phyloP scores from a whole-genome alignment of 2,329 filamentous ascomycete species.

The Clonostachys rhizophaga region DNA sequence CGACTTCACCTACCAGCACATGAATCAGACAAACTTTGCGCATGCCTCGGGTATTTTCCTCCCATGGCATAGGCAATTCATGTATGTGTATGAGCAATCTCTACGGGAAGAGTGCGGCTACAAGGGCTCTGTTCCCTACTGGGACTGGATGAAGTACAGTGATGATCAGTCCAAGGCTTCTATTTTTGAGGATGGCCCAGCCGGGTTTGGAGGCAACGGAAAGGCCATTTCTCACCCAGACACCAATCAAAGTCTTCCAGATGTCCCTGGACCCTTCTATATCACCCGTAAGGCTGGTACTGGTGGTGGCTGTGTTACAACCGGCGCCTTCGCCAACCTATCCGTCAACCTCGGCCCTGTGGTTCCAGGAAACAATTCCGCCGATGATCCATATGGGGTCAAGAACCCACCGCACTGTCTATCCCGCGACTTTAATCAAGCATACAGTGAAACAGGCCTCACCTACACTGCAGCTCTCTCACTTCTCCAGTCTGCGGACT shows the following conservation, averaged over 20 bases:
- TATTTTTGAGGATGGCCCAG: constrained; percentile 44
- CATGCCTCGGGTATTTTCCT: constrained; percentile 24
- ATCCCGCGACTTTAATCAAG: constrained; percentile 17
- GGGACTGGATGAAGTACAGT: constrained; percentile 43
- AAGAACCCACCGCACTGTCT: constrained; percentile 28
- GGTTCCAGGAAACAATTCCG: constrained; percentile 8
- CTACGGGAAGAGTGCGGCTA: constrained; percentile 25
- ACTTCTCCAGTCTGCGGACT: constrained; percentile 12
- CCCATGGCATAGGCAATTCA: constrained; percentile 31
- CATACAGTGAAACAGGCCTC: constrained; percentile 20
- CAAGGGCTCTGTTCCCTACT: constrained; percentile 27
- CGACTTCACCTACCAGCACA: constrained; percentile 32
- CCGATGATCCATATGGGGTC: constrained; percentile 16
- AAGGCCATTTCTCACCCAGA: constrained; percentile 20
- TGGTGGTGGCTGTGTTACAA: constrained; percentile 46
- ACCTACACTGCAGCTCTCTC: constrained; percentile 16
- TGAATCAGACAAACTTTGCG: constrained; percentile 27
- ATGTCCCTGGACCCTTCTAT: constrained; percentile 16
- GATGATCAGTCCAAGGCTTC: constrained; percentile 36
- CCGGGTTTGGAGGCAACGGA: constrained; percentile 40
- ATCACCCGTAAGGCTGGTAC: constrained; percentile 21
- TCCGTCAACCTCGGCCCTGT: constrained; percentile 25
- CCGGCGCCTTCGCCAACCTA: constrained; percentile 35
- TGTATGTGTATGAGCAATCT: constrained; percentile 12
- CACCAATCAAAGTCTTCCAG: constrained; percentile 11